phyloP scores from a whole-genome alignment of 306 rosid species.

The Pyrus betulifolia region DNA sequence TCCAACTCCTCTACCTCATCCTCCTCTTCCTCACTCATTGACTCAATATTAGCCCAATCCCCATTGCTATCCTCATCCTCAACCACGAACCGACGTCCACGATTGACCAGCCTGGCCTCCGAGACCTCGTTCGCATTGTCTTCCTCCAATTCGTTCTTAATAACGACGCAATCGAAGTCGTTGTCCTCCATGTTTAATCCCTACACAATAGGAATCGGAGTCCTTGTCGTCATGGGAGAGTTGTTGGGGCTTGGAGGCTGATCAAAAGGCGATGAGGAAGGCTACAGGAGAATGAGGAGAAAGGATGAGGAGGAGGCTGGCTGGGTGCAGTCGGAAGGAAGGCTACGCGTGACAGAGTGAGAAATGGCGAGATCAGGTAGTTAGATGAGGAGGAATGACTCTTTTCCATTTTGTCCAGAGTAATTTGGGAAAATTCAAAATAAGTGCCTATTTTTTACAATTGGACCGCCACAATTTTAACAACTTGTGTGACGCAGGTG shows the following conservation, averaged over 20 bases:
- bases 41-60: constrained; percentile 31
- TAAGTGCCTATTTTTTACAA: too few species aligned
- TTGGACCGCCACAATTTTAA: too few species aligned
- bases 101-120: constrained; percentile 22
- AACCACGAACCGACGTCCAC: constrained; percentile 63
- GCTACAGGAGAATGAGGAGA: too few species aligned
- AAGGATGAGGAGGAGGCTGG: too few species aligned
- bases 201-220: too few species aligned
- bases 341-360: too few species aligned
- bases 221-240: neutral
- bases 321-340: too few species aligned
- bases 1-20: constrained; percentile 14
- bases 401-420: too few species aligned
- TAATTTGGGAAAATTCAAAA: too few species aligned
- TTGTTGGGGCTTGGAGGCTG: neutral
- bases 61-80: constrained; percentile 61
- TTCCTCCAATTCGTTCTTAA: constrained; percentile 45
- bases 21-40: constrained; percentile 38
- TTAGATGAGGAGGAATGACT: too few species aligned
- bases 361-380: too few species aligned
- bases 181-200: neutral
- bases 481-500: too few species aligned
- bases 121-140: constrained; percentile 31
- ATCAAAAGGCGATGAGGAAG: constrained; percentile 27
- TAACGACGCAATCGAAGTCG: constrained; percentile 39